Base-by-base conservation (phyloP, 345 rosid species). In the Noccaea bulbosa region DNA sequence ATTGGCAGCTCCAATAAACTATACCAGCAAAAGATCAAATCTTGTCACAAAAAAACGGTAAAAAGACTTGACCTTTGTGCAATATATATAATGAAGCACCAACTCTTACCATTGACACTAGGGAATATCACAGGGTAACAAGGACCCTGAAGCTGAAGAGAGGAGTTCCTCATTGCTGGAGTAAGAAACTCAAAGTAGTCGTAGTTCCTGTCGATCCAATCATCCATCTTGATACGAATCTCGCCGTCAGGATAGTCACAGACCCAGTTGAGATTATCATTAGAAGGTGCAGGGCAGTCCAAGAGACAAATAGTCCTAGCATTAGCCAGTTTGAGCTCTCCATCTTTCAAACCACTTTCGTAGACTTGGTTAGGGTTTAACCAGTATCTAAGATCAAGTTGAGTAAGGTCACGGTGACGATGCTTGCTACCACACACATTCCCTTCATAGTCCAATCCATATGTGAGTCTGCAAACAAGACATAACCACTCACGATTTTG, bases 171-270 rank as follows among this genome's bases (percentile, higher is more conserved):
- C 99, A 94, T 91, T 70, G 88, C 97, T 4, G 90, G 90, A 41
- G 96, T 85, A 69, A 94, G 95, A 76, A 94, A 85, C 67, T 94
- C 95, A 76, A 80, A 94, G 79, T 94, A 94, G 79, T 94, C 95
- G 4, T 89, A 94, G 65, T 85, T 87, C 77, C 92, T 88, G 67
- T 89, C 87, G 2, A 91, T 87, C 99, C 99, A 94, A 65, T 94
- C 93, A 54, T 83, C 76, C 87, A 81, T 68, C 14, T 85, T 80
- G 65, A 94, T 80, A 74, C 82, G 91, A 71, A 91, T 91, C 61
- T 91, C 99, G 37, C 97, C 99, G 6, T 91, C 97, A 44, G 99
- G 99, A 78, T 94, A 94, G 78, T 94, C 99, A 83, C 99, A 94
- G 57, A 89, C 96, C 99, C 99, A 91, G 66, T 73, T 82, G 32